Evolutionary conservation across 2,329 filamentous ascomycete genomes (phyloP).

Genomic region (Epichloe aotearoae): DNA sequence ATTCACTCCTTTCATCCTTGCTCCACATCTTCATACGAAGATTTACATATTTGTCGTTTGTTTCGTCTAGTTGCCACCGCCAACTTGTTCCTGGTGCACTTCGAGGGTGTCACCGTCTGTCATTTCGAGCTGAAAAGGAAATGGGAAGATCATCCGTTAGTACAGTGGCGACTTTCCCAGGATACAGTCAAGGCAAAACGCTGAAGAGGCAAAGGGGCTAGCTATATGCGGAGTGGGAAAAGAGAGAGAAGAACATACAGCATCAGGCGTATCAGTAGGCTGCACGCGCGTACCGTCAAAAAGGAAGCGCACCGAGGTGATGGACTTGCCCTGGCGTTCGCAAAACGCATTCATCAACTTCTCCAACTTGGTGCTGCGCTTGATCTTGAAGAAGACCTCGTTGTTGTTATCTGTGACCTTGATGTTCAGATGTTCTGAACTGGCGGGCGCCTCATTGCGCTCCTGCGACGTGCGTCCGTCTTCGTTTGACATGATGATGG

Average conservation of each 20-base stretch:
- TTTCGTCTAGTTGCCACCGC: conserved; percentile 37
- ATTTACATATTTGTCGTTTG: neutral
- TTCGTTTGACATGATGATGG: conserved; percentile 29
- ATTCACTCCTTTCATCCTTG: neutral
- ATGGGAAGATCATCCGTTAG: neutral
- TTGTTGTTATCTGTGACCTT: conserved; percentile 99
- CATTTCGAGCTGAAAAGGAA: conserved; percentile 69
- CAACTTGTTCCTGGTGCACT: conserved; percentile 96
- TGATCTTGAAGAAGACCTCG: conserved; percentile 99
- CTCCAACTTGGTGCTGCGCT: conserved; percentile 86
- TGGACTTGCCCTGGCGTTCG: conserved; percentile 83
- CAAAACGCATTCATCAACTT: conserved; percentile 99
- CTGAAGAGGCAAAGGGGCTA: neutral
- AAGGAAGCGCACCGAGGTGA: conserved; percentile 76
- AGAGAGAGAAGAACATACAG: conserved; percentile 45
- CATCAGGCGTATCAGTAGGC: conserved; percentile 77
- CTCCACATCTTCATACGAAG: too few relatives aligned
- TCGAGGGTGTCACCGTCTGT: conserved; percentile 89
- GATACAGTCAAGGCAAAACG: neutral
- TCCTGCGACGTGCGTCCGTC: conserved; percentile 34
- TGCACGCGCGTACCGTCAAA: conserved; percentile 94
- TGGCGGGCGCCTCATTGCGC: conserved; percentile 29
- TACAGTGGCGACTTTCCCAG: neutral
- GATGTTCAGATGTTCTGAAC: conserved; percentile 86
- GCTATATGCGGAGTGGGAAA: neutral